These are phyloP conservation scores for Scheffersomyces segobiensis DNA, from an alignment of 1,139 yeast genomes.

Conservation along the genomic window DNA sequence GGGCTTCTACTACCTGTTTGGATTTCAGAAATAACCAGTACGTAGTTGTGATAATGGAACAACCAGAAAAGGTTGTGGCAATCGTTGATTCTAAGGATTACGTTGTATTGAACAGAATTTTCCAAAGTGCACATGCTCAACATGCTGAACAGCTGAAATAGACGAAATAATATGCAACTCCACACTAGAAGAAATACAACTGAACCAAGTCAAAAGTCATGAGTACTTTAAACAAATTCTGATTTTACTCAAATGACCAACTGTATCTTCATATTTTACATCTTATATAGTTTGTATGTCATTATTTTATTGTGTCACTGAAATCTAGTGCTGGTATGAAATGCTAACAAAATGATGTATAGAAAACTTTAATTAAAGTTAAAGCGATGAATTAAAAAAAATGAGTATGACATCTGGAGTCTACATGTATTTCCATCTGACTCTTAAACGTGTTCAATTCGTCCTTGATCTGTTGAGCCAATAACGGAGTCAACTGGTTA, in stretches of 20 bases:
- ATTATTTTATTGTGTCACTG: not conserved
- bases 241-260: not conserved
- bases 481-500: slow-evolving; percentile 82
- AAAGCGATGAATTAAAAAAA: slow-evolving; percentile 49
- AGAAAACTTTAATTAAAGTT: not conserved
- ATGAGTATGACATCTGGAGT: slow-evolving; percentile 79
- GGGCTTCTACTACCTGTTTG: slow-evolving; percentile 54
- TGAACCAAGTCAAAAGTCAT: too few species aligned
- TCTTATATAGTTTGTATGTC: not conserved
- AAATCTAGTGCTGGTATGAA: not conserved
- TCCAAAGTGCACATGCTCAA: slow-evolving; percentile 44
- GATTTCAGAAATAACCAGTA: slow-evolving; percentile 39
- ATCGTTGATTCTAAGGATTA: slow-evolving; percentile 35
- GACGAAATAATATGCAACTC: not conserved
- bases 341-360: not conserved
- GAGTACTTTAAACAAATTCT: too few species aligned
- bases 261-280: not conserved
- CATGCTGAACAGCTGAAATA: slow-evolving; percentile 7
- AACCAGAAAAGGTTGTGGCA: slow-evolving; percentile 47
- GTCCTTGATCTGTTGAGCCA: slow-evolving; percentile 86
- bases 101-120: slow-evolving; percentile 42
- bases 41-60: slow-evolving; percentile 49
- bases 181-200: not conserved
- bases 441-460: slow-evolving; percentile 79
- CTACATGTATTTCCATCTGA: slow-evolving; percentile 80